Conservation (phyloP, 768 basidiomycete species). For the Ephemerocybe angulata region DNA sequence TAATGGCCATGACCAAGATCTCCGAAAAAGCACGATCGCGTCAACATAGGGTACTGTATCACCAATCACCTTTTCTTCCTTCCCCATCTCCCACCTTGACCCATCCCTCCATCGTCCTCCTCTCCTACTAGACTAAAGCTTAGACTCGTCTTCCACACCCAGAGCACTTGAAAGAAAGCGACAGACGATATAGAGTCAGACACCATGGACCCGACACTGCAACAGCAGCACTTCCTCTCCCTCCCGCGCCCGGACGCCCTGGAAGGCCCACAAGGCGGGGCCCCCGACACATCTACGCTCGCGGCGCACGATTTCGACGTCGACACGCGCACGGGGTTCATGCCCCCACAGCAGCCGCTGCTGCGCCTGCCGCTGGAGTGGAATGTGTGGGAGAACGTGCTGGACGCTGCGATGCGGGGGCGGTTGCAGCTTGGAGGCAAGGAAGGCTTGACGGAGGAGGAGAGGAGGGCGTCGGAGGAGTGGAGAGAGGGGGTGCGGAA, state of each 20-base stretch:
- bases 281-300: constrained; percentile 45
- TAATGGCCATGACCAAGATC: no score
- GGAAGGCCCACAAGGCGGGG: constrained; percentile 21
- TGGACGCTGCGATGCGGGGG: constrained; percentile 41
- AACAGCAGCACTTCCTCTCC: constrained; percentile 28
- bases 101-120: no score
- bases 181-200: no score
- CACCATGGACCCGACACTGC: neutral
- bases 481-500: constrained; percentile 47
- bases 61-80: no score
- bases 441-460: constrained; percentile 31
- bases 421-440: constrained; percentile 54
- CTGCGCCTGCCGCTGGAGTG: constrained; percentile 61
- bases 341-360: constrained; percentile 74
- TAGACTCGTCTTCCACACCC: no score
- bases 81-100: no score
- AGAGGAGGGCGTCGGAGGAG: constrained; percentile 32
- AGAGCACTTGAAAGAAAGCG: no score
- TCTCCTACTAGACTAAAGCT: no score
- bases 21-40: no score
- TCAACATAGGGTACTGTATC: no score
- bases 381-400: constrained; percentile 33
- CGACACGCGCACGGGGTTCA: constrained; percentile 86
- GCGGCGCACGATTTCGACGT: constrained; percentile 89
- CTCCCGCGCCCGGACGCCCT: constrained; percentile 29